Percentiles rank a stretch among this genome's conserved stretches.
These are phyloP conservation scores for Diplodia intermedia DNA, from an alignment of 2,329 filamentous ascomycete genomes.

Conservation along the genomic window DNA sequence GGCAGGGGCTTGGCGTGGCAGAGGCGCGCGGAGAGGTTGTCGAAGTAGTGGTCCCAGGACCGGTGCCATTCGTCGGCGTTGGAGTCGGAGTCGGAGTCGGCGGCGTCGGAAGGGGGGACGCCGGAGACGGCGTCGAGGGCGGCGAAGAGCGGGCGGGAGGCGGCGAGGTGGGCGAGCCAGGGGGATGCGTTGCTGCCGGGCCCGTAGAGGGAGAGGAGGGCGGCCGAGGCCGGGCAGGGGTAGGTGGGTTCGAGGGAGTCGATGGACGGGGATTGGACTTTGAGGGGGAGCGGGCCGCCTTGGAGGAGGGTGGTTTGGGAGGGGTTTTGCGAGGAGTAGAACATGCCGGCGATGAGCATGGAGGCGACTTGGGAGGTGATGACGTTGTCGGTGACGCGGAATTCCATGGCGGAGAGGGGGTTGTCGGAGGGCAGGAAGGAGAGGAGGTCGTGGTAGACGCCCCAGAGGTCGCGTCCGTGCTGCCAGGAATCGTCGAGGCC, in stretches of 20 bases:
- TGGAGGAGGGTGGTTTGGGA: constrained; percentile 35
- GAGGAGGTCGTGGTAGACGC: constrained; percentile 75
- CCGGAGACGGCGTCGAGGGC: constrained; percentile 73
- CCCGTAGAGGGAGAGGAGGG: constrained; percentile 54
- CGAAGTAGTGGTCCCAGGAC: constrained; percentile 82
- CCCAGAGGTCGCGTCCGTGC: constrained; percentile 77
- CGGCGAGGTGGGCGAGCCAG: constrained; percentile 71
- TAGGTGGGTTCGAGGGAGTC: constrained; percentile 81
- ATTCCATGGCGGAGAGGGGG: constrained; percentile 56
- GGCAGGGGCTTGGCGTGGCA: constrained; percentile 77
- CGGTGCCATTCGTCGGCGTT: constrained; percentile 69
- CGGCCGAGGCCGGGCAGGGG: constrained; percentile 62
- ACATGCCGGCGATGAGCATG: constrained; percentile 77
- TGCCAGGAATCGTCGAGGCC: constrained; percentile 77
- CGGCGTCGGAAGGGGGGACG: constrained; percentile 58
- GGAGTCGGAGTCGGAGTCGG: constrained; percentile 49
- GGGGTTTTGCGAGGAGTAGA: constrained; percentile 43
- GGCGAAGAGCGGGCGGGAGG: constrained; percentile 62
- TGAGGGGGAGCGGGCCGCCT: constrained; percentile 41
- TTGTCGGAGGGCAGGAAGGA: constrained; percentile 63
- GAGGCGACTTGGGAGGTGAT: constrained; percentile 83
- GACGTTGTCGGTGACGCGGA: constrained; percentile 79
- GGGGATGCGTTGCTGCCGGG: constrained; percentile 53
- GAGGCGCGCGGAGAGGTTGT: constrained; percentile 79
- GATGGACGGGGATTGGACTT: constrained; percentile 61